Evolutionary conservation across 495 filamentous ascomycete species (phyloP), one percentile per base, ranked within the genome.

Genomic region (Aspergillus hancockii): DNA sequence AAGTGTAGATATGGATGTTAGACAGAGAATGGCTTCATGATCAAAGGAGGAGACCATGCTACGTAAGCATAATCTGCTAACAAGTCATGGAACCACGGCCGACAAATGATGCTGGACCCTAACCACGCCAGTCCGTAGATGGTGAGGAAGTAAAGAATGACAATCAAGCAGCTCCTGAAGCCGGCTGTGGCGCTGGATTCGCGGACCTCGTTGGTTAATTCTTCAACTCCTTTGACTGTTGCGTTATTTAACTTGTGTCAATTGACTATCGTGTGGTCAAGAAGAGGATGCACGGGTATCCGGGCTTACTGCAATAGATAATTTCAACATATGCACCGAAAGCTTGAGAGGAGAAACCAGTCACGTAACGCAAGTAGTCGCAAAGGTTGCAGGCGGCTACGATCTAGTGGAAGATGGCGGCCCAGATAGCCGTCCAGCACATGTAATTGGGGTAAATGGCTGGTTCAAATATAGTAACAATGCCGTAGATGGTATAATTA

Each of bases 261-360:
- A 28, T 28, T 28, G 25, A 28, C 25, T 87, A 66, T 89, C 88
- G 65, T 89, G 87, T 66, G 87, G 4, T 5, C n/a, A 22, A 21
- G 85, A 53, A 88, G n/a, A 73, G 60, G 87, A 88, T 23, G 86
- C 77, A 28, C 85, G 76, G 9, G 88, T 70, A 46, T n/a, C n/a
- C n/a, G n/a, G n/a, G n/a, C 62, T 83, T 83, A 41, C 79, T 81
- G 69, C 90, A 90, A 21, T 90, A 91, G 64, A 90, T 90, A 68
- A 88, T 87, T 49, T 87, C 88, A 18, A 91, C 88, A 69, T 91
- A 91, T 67, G 89, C 88, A 18, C 88, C 88, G 62, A 91, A 90
- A 54, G 86, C 88, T 66, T 91, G 88, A 67, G 87, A 88, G 34
- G 86, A 86, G 62, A 91, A 91, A 8, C 86, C 78, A 12, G 88